A percentile compares a stretch with the other conserved stretches of the same genome.
phyloP scores from a whole-genome alignment of 164 flowering plant species.

The Litsea cubeba region DNA sequence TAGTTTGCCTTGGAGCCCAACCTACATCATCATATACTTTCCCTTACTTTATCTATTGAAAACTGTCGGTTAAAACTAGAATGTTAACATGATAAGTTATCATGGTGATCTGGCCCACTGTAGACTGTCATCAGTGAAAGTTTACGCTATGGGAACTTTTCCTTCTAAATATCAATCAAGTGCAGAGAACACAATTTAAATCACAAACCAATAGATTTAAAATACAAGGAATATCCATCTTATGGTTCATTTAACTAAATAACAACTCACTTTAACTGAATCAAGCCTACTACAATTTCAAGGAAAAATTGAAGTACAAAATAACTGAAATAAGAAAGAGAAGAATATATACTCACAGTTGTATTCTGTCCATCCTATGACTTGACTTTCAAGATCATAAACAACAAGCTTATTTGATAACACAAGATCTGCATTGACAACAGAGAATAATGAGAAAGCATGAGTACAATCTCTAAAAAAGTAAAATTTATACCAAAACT shows the following conservation, averaged over 20 bases:
- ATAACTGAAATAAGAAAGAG: not conserved
- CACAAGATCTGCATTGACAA: slow-evolving; percentile 61
- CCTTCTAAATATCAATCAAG: not conserved
- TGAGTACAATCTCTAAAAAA: not conserved
- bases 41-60: not conserved
- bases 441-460: not conserved
- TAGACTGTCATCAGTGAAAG: not conserved
- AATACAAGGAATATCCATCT: not conserved
- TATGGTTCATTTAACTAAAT: not conserved
- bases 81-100: not conserved
- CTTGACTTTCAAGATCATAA: slow-evolving; percentile 75
- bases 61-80: not conserved
- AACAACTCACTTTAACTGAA: not conserved
- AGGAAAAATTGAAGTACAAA: too few species aligned
- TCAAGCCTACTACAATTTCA: not conserved
- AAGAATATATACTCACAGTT: slow-evolving; percentile 56
- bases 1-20: not conserved
- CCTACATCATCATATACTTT: not conserved
- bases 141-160: too few species aligned
- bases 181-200: not conserved
- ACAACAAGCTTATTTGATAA: slow-evolving; percentile 70
- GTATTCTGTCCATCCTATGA: slow-evolving; percentile 80
- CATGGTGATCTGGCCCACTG: not conserved
- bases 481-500: too few species aligned
- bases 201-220: not conserved